Base-by-base conservation (phyloP, 306 rosid species). In the Vicia sativa region DNA sequence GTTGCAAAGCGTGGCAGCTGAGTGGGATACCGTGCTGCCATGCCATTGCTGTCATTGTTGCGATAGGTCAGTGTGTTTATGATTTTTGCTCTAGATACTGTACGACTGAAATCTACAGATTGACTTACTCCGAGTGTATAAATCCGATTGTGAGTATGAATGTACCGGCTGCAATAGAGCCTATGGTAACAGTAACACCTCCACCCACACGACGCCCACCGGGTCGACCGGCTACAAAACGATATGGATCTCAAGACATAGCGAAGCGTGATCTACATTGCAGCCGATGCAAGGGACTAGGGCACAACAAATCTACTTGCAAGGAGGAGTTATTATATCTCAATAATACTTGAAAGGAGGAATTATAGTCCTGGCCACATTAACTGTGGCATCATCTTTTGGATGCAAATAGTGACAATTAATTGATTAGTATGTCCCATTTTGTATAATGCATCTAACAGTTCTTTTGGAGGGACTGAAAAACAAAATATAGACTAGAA, bases 251-350 rank as follows among this genome's bases (percentile, higher is more conserved):
- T 4, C 91, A 81, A 60, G 96, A 85, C 48, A 60, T 83, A 60
- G 78, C 68, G 62, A 93, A 88, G 81, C 96, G 99, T 58, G 96
- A 86, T 48, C 95, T 90, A 64, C 97, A 82, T 83, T 93, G 99
- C 83, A 93, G 97, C 80, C 86, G 82, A 67, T 93, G 99, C 83
- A 90, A 85, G 84, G 95, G 96, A 63, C 96, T 90, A 10, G 96
- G 97, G 54, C 99, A 93, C 79, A 93, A 93, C 85, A 93, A 88
- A 77, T 93, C 97, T 62, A 93, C 99, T 62, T 93, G 99, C 84
- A 93, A 82, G 73, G 90, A 78, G 64, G 68, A 65, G 41, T 21
- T 81, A 28, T 79, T 90, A 12, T 91, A 95, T 64, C 97, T 88
- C 79, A 90, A 88, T 82, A 93, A 96, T 70, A 86, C 99, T 54